Base-by-base conservation (phyloP, 2,329 filamentous ascomycete genomes). In the Sarocladium strictum region DNA sequence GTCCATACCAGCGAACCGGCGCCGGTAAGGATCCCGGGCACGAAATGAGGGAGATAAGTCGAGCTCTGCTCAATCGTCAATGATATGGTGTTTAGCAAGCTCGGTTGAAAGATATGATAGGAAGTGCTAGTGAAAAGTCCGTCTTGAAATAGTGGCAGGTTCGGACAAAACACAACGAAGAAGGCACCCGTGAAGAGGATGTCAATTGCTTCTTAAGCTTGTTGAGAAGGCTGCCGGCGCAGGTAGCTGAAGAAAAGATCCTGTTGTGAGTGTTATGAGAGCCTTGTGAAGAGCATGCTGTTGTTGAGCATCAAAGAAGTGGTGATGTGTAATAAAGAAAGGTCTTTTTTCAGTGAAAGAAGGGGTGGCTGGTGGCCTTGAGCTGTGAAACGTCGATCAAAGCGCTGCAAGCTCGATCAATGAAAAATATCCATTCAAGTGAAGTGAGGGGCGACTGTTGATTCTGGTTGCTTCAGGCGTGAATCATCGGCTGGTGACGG, bases 1-100 rank as follows among this genome's bases (percentile, higher is more conserved):
- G 52, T 52, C 57, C 43, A 50, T 51, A 53, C 58, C 53, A 57
- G 55, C 57, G 53, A 55, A n/a, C 35, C 54, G 54, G 57, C 55
- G 52, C 52, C 57, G 52, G 41, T 50, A 23, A 54, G 37, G 45
- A 53, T 52, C 56, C 58, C 27, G 29, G n/a, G n/a, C n/a, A 14
- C 47, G 17, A 51, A 17, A 21, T 32, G 47, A 5, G 3, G n/a
- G 4, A 19, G 27, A 51, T 6, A 35, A 35, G 23, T 17, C 23
- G 47, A 35, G 47, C 47, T 17, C 47, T 10, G 47, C 47, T 51
- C 47, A 51, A 29, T n/a, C n/a, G n/a, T n/a, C n/a, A n/a, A n/a
- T n/a, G n/a, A n/a, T n/a, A n/a, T n/a, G n/a, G n/a, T n/a, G n/a
- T n/a, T n/a, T n/a, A n/a, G n/a, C n/a, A n/a, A n/a, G n/a, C n/a